Base-by-base conservation (phyloP, 1,139 yeast species). In the Kluyveromyces sp. region DNA sequence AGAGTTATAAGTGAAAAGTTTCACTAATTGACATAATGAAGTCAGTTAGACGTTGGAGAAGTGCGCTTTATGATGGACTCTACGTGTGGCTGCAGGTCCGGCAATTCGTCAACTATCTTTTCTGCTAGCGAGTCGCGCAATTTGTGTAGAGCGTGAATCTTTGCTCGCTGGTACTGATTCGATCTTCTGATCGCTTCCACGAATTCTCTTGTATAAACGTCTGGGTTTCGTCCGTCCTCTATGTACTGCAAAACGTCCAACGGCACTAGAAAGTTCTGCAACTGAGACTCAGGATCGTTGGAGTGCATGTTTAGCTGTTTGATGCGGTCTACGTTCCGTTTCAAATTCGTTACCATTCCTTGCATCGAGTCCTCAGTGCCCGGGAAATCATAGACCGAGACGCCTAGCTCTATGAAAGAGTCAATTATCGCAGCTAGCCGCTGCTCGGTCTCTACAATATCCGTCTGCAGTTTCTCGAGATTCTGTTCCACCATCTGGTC, bases 201-300 rank as follows among this genome's bases (percentile, higher is more conserved):
- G 65, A 92, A 92, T 65, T 94, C 98, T 60, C 98, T 74, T 0
- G 97, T 88, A 63, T 92, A 92, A 39, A 92, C 89, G 60, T 92
- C 97, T 0, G 99, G 98, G 59, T 92, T 92, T 52, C 98, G 71
- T 2, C 98, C 98, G 56, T 88, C 95, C 60, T 92, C 97, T 38
- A 92, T 86, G 60, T 92, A 84, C 48, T 81, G 80, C 6, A 86
- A 67, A 13, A 86, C 88, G 57, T 86, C 95, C 38, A 82, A 61
- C 0, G 95, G 95, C 2, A 86, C 71, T 1, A 80, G 77, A 4
- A 74, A 64, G 8, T 67, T 60, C 16, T 64, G 58, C 22, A 72
- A 47, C 2, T 60, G 61, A 9, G 63, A 55, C 2, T 51, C 46
- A 11, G 67, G 66, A 36, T 57, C 58, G 33, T 53, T 53, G 25